Percentiles rank a stretch among this genome's conserved stretches.
These are phyloP conservation scores for Triticum turgidum DNA, from an alignment of 176 grass and related monocot genomes.

Conservation along the genomic window DNA sequence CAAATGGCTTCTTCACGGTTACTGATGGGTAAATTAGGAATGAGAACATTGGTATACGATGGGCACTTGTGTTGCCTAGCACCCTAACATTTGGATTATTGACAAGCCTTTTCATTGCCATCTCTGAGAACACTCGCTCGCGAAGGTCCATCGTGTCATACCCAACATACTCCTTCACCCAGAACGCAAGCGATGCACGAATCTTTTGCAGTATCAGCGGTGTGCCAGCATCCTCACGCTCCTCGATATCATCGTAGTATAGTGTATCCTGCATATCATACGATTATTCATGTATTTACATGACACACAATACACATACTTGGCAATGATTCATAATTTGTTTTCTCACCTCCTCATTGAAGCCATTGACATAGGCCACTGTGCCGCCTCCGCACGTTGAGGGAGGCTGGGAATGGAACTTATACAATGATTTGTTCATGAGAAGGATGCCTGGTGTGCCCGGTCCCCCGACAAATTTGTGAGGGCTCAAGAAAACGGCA, in stretches of 20 bases:
- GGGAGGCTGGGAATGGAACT: conserved; percentile 47
- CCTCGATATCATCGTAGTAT: conserved; percentile 59
- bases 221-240: conserved; percentile 68
- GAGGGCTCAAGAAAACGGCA: conserved; percentile 67
- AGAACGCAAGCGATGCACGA: conserved; percentile 59
- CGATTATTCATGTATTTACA: not conserved
- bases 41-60: conserved; percentile 65
- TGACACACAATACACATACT: not conserved
- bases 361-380: conserved; percentile 69
- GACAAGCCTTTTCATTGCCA: conserved; percentile 40
- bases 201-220: conserved; percentile 77
- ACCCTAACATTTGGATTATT: conserved; percentile 43
- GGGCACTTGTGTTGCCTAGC: conserved; percentile 46
- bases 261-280: conserved; percentile 51
- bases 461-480: conserved; percentile 76
- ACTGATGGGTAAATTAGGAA: conserved; percentile 53
- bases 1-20: not conserved
- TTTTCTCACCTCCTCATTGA: conserved; percentile 53
- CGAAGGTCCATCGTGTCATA: conserved; percentile 33
- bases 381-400: conserved; percentile 69
- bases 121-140: conserved; percentile 36
- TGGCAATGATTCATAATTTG: not conserved
- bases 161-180: conserved; percentile 77
- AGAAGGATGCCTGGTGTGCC: conserved; percentile 73
- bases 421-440: conserved; percentile 73